A percentile compares a stretch with the other conserved stretches of the same genome.
Evolutionary conservation across 2,329 filamentous ascomycete genomes (phyloP).

Genomic region (Aspergillus quadricinctus): DNA sequence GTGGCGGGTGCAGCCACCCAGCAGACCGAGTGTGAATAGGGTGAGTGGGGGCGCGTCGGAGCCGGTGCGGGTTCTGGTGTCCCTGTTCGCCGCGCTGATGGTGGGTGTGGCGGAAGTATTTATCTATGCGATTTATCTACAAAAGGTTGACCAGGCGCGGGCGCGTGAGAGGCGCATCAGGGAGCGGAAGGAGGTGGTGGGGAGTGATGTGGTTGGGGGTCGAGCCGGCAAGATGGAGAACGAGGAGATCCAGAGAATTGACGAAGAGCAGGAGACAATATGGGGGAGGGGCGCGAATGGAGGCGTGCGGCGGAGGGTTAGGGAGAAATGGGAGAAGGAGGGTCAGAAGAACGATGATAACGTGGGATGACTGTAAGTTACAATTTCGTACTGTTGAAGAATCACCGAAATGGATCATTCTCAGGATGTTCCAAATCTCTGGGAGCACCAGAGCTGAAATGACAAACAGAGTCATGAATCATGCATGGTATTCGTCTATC

Average conservation of each 20-base stretch:
- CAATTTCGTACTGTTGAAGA: slow-evolving; percentile 5
- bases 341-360: slow-evolving; percentile 8
- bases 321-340: slow-evolving; percentile 33
- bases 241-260: not conserved
- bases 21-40: slow-evolving; percentile 1
- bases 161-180: slow-evolving; percentile 33
- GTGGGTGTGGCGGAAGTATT: slow-evolving; percentile 46
- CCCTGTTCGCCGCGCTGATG: slow-evolving; percentile 36
- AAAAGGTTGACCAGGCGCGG: slow-evolving; percentile 39
- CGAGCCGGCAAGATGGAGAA: not conserved
- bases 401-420: not conserved
- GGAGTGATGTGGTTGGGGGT: slow-evolving; percentile 15
- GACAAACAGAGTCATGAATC: not conserved
- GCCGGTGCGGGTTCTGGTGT: slow-evolving; percentile 37
- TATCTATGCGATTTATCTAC: slow-evolving; percentile 45
- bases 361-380: slow-evolving; percentile 5
- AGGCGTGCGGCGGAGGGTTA: slow-evolving; percentile 37
- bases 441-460: not conserved
- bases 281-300: slow-evolving; percentile 41
- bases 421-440: not conserved
- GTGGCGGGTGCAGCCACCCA: slow-evolving; percentile 2
- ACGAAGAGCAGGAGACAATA: slow-evolving; percentile 31
- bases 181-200: slow-evolving; percentile 38
- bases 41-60: slow-evolving; percentile 21
- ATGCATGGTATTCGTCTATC: slow-evolving; percentile 7